Conservation (phyloP, 345 rosid genomes). For the Carallia pectinifolia region DNA sequence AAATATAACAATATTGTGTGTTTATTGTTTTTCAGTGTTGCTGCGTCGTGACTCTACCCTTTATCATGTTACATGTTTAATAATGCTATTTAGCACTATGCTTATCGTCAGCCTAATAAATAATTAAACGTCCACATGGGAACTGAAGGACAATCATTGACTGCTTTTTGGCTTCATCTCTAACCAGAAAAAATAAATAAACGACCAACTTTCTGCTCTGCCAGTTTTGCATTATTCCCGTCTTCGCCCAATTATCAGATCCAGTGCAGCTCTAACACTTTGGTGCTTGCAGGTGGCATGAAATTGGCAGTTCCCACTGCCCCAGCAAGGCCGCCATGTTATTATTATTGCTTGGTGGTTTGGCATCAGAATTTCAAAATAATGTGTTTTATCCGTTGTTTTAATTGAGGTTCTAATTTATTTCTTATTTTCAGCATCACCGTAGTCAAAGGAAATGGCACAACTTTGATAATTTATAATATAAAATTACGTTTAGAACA, state of each 20-base stretch:
- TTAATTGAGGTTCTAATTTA: not conserved
- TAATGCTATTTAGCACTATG: slow-evolving; percentile 2
- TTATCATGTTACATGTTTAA: not conserved
- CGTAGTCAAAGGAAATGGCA: slow-evolving; percentile 14
- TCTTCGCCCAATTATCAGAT: slow-evolving; percentile 5
- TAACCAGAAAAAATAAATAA: not conserved
- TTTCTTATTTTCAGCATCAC: slow-evolving; percentile 1
- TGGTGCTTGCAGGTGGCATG: slow-evolving; percentile 13
- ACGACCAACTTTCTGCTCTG: not conserved
- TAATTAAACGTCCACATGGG: slow-evolving; percentile 27
- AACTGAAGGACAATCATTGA: slow-evolving; percentile 29
- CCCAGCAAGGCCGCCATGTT: too few species aligned
- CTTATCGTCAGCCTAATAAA: slow-evolving; percentile 1
- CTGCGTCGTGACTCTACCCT: slow-evolving; percentile 7
- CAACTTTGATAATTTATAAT: not conserved
- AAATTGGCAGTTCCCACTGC: too few species aligned
- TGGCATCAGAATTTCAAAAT: too few species aligned
- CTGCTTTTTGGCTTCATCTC: slow-evolving; percentile 32
- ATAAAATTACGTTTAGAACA: too few species aligned
- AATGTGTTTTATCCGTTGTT: not conserved
- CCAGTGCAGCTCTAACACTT: not conserved
- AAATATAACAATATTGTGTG: not conserved
- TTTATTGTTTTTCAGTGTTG: not conserved
- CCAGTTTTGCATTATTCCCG: not conserved
- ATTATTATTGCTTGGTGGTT: not conserved